Conservation (phyloP, 2,329 filamentous ascomycete species). For the Fusarium equiseti region DNA sequence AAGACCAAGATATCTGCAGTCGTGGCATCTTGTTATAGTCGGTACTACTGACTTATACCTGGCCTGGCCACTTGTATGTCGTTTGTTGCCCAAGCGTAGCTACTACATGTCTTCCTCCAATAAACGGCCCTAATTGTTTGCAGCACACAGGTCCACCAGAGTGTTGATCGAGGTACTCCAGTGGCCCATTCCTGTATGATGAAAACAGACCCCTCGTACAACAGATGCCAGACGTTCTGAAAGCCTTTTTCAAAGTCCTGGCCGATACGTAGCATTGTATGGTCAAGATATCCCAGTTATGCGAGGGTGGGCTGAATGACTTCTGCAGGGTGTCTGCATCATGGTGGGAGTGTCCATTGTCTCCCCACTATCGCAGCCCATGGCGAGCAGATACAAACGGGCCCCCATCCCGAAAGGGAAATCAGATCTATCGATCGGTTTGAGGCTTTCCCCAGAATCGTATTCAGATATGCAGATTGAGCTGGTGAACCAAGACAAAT, state of each 20-base stretch:
- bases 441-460: conserved; percentile 36
- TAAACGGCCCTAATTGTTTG: conserved; percentile 36
- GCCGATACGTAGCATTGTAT: conserved; percentile 24
- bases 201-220: conserved; percentile 38
- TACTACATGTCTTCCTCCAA: conserved; percentile 22
- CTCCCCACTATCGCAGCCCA: conserved; percentile 15
- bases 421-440: conserved; percentile 35
- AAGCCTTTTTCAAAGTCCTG: conserved; percentile 25
- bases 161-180: conserved; percentile 29
- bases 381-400: conserved; percentile 27
- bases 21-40: conserved; percentile 43
- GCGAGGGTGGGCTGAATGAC: conserved; percentile 25
- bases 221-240: conserved; percentile 41
- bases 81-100: conserved; percentile 37
- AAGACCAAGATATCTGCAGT: conserved; percentile 32
- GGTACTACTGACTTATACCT: conserved; percentile 45
- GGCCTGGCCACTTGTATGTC: conserved; percentile 24
- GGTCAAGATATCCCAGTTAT: conserved; percentile 25
- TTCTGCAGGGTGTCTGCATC: conserved; percentile 29
- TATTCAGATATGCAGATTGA: conserved; percentile 18
- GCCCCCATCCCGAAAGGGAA: conserved; percentile 8
- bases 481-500: conserved; percentile 18
- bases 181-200: conserved; percentile 23
- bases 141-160: conserved; percentile 28
- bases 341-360: conserved; percentile 32